Evolutionary conservation across 495 filamentous ascomycete species (phyloP).

Genomic region (Penicillium angulare): DNA sequence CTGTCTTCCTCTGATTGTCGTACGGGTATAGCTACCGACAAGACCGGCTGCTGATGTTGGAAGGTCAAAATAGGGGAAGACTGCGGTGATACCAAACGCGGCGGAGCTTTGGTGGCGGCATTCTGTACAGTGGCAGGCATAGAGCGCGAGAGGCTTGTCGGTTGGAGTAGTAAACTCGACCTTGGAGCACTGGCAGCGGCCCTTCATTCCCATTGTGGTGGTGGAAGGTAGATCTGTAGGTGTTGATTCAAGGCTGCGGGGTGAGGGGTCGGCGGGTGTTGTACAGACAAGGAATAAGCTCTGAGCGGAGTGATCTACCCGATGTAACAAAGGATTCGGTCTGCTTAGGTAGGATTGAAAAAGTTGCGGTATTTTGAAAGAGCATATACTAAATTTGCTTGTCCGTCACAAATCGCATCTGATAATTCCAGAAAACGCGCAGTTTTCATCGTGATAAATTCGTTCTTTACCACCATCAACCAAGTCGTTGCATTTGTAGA

Average conservation of each 20-base stretch:
- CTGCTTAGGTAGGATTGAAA: no score
- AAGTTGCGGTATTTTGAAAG: no score
- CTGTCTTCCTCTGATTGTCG: conserved; percentile 40
- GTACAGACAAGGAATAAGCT: background rate
- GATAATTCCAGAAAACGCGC: no score
- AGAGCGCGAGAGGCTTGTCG: conserved; percentile 51
- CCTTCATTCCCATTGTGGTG: conserved; percentile 47
- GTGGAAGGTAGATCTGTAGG: background rate
- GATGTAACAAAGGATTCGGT: no score
- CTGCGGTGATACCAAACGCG: conserved; percentile 66
- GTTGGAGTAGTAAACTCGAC: conserved; percentile 57
- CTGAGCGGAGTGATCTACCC: background rate
- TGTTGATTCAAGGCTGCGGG: background rate
- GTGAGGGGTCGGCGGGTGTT: background rate
- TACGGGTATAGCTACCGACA: conserved; percentile 43
- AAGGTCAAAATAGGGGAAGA: conserved; percentile 61
- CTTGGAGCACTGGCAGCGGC: conserved; percentile 61
- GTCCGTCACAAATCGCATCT: no score
- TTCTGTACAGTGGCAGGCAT: conserved; percentile 68
- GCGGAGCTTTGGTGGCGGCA: conserved; percentile 65
- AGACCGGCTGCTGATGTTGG: conserved; percentile 35
- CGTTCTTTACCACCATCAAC: no score
- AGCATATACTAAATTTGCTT: no score
- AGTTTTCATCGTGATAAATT: no score
- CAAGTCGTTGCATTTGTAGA: no score